Evolutionary conservation across 768 basidiomycete genomes (phyloP).

Genomic region (Zangia roseola): DNA sequence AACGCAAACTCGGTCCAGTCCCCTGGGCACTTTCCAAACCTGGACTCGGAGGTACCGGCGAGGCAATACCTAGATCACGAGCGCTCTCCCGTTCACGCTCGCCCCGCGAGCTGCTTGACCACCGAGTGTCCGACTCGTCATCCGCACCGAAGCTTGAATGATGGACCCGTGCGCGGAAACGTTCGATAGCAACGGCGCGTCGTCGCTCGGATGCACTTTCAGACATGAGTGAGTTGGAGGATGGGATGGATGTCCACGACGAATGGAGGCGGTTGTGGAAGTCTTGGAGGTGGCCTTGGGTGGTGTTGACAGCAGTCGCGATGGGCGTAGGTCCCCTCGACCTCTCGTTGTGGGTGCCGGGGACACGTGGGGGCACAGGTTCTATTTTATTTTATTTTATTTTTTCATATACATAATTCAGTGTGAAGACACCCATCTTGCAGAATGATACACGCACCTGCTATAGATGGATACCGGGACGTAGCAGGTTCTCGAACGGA

Average conservation of each 20-base stretch:
- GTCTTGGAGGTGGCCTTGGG: conserved; percentile 12
- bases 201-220: conserved; percentile 46
- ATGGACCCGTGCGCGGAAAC: conserved; percentile 26
- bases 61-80: conserved; percentile 9
- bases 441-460: conserved; percentile 9
- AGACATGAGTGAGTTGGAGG: conserved; percentile 41
- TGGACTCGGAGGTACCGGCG: conserved; percentile 14
- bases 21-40: conserved; percentile 14
- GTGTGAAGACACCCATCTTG: background rate
- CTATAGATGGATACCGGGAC: conserved; percentile 10
- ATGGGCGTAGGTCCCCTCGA: conserved; percentile 15
- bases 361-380: conserved; percentile 12
- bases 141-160: conserved; percentile 25
- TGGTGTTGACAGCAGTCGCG: conserved; percentile 3
- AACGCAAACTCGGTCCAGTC: conserved; percentile 6
- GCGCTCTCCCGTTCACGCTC: conserved; percentile 14
- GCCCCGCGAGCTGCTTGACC: conserved; percentile 18
- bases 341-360: conserved; percentile 12
- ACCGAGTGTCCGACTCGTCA: conserved; percentile 24
- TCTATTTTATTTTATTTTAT: too few relatives aligned
- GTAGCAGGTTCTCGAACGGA: conserved; percentile 8
- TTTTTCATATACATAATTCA: conserved; percentile 4
- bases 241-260: conserved; percentile 32
- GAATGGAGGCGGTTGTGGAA: conserved; percentile 19
- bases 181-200: conserved; percentile 36